Conservation (phyloP, 106 monocot genomes). For the Platanthera guangdongensis region DNA sequence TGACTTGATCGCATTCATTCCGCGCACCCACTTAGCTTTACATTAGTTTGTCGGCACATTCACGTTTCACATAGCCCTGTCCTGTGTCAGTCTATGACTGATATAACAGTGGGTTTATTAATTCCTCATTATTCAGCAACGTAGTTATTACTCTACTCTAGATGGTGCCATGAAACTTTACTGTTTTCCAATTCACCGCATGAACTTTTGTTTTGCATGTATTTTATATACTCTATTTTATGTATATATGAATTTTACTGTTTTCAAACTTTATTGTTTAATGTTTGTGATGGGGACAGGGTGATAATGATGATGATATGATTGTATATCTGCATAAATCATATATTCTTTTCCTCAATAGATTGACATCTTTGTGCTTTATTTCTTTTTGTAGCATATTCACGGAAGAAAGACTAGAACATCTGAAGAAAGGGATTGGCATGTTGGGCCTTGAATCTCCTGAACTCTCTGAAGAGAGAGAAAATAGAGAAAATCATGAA, state of each 20-base stretch:
- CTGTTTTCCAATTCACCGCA: background rate
- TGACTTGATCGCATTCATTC: no score
- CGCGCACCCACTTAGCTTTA: no score
- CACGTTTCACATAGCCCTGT: no score
- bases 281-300: background rate
- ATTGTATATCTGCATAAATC: background rate
- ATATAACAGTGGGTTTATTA: background rate
- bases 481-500: slow-evolving; percentile 13
- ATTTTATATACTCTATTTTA: background rate
- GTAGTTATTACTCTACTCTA: background rate
- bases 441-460: slow-evolving; percentile 49
- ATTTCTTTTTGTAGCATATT: slow-evolving; percentile 59
- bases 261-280: no score
- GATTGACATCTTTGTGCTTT: background rate
- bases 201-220: background rate
- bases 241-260: background rate
- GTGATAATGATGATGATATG: background rate
- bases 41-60: no score
- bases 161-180: background rate
- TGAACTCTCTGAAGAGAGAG: slow-evolving; percentile 24
- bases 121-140: background rate
- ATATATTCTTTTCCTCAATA: background rate
- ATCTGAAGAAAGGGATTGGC: slow-evolving; percentile 58
- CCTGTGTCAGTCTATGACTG: background rate
- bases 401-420: slow-evolving; percentile 78